phyloP scores from a whole-genome alignment of 805 yeast genomes.

The Komagataella pseudopastoris region DNA sequence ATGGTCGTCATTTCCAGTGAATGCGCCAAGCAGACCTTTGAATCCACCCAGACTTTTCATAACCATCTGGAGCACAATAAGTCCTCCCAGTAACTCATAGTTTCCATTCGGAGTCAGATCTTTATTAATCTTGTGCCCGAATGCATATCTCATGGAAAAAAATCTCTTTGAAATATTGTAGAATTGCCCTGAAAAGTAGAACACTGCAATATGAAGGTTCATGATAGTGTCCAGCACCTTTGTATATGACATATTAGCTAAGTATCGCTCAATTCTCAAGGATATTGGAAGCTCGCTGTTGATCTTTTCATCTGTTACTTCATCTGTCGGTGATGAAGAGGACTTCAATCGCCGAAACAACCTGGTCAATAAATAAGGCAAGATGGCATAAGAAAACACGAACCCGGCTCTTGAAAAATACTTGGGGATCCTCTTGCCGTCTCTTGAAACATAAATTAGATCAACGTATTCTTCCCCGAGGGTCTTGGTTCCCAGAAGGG shows the following conservation, averaged over 20 bases:
- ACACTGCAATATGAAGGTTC: constrained; percentile 66
- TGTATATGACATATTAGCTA: constrained; percentile 23
- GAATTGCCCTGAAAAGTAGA: constrained; percentile 74
- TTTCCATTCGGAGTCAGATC: constrained; percentile 33
- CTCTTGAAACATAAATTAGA: constrained; percentile 44
- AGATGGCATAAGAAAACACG: constrained; percentile 41
- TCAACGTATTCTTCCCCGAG: constrained; percentile 94
- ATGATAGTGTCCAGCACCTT: constrained; percentile 36
- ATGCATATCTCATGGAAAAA: constrained; percentile 68
- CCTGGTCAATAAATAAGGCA: constrained; percentile 41
- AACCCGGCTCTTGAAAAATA: constrained; percentile 23
- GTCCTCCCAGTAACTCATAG: constrained; percentile 62
- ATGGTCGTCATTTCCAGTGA: constrained; percentile 3
- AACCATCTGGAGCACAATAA: constrained; percentile 39
- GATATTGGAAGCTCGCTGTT: neutral
- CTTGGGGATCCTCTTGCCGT: constrained; percentile 37
- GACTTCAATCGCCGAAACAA: constrained; percentile 7
- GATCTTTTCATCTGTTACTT: constrained; percentile 7
- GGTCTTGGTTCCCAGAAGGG: constrained; percentile 64
- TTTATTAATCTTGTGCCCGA: constrained; percentile 45
- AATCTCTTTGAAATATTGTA: constrained; percentile 67
- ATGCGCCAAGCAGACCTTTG: constrained; percentile 6
- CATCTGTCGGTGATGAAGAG: constrained; percentile 6
- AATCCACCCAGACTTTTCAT: constrained; percentile 27
- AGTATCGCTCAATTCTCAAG: constrained; percentile 4